Percentiles rank a stretch among this genome's conserved stretches.
Conservation (phyloP, 306 rosid species). For the Abrus precatorius region DNA sequence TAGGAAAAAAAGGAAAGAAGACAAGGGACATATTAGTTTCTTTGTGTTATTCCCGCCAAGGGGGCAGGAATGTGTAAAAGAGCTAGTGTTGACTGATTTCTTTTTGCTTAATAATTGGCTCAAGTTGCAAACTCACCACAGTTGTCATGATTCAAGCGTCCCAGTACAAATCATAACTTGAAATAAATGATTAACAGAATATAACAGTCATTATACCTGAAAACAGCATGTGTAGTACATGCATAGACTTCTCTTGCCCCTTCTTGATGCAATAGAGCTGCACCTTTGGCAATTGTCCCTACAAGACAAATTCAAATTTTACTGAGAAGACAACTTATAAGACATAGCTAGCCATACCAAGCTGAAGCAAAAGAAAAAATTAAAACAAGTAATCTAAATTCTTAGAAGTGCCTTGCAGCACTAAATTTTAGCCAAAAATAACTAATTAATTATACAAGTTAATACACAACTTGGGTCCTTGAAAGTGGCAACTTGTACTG, state of each 20-base stretch:
- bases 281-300: slow-evolving; percentile 95
- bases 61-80: background rate
- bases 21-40: too few relatives aligned
- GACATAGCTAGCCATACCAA: slow-evolving; percentile 32
- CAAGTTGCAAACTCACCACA: slow-evolving; percentile 7
- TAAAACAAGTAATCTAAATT: slow-evolving; percentile 13
- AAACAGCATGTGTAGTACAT: slow-evolving; percentile 93
- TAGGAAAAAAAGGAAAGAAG: too few relatives aligned
- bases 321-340: slow-evolving; percentile 14
- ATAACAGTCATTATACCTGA: slow-evolving; percentile 66
- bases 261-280: slow-evolving; percentile 92
- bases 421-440: slow-evolving; percentile 6
- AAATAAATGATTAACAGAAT: slow-evolving; percentile 22
- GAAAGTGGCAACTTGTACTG: too few relatives aligned
- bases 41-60: too few relatives aligned
- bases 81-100: slow-evolving; percentile 1
- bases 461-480: too few relatives aligned
- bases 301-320: slow-evolving; percentile 37
- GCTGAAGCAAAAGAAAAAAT: slow-evolving; percentile 33
- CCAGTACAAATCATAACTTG: slow-evolving; percentile 1
- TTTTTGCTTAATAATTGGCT: background rate
- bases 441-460: background rate
- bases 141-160: slow-evolving; percentile 20
- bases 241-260: slow-evolving; percentile 99
- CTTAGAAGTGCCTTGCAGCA: slow-evolving; percentile 6